Conservation (phyloP, 1,284 basidiomycete genomes). For the Apiotrichum sp. region DNA sequence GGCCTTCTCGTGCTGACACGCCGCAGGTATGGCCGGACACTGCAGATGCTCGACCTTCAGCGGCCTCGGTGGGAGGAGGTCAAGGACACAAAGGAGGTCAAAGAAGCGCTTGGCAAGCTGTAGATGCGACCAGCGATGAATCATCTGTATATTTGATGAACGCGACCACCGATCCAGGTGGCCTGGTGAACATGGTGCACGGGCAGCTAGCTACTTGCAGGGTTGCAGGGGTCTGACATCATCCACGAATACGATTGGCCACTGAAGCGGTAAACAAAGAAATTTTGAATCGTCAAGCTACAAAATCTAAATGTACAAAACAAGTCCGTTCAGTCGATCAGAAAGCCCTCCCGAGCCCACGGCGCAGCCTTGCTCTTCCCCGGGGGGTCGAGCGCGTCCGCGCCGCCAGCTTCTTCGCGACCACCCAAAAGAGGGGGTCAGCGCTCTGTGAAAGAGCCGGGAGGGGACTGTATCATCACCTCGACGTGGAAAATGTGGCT, state of each 20-base stretch:
- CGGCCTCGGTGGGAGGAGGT: slow-evolving; percentile 57
- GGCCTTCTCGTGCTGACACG: too few species aligned
- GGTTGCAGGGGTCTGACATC: too few species aligned
- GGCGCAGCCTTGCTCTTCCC: slow-evolving; percentile 21
- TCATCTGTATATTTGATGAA: too few species aligned
- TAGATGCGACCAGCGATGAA: neutral
- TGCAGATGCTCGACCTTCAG: slow-evolving; percentile 48
- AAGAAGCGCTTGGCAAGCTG: slow-evolving; percentile 6
- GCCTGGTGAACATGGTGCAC: too few species aligned
- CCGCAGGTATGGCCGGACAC: slow-evolving; percentile 50
- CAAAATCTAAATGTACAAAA: too few species aligned
- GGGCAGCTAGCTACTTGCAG: too few species aligned
- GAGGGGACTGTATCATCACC: slow-evolving; percentile 45
- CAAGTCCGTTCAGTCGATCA: slow-evolving; percentile 46
- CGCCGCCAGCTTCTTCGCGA: slow-evolving; percentile 46
- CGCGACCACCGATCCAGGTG: too few species aligned
- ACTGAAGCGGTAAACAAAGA: neutral
- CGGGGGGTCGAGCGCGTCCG: slow-evolving; percentile 20
- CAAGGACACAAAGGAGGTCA: slow-evolving; percentile 45
- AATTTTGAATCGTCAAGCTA: too few species aligned
- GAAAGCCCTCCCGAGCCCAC: slow-evolving; percentile 45
- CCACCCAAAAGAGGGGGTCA: slow-evolving; percentile 10
- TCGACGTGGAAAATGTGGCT: slow-evolving; percentile 48
- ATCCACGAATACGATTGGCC: too few species aligned
- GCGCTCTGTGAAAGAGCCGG: slow-evolving; percentile 46